Conservation (phyloP, 257 asterid species). For the Echium plantagineum region DNA sequence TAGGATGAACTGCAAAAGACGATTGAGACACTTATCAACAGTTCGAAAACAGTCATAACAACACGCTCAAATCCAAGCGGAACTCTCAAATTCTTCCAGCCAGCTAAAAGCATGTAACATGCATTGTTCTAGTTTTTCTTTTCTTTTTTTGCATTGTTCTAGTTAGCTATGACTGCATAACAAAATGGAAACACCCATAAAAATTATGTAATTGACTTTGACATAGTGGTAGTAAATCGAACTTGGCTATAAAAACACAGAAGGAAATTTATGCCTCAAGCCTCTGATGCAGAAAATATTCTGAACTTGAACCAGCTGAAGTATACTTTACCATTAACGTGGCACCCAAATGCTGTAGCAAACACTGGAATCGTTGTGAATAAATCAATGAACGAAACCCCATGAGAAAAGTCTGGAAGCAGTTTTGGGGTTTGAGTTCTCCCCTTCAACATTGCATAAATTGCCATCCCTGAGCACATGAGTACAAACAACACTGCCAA, state of each 20-base stretch:
- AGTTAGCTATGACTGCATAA: too few species aligned
- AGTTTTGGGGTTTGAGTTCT: slow-evolving; percentile 49
- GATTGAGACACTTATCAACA: neutral
- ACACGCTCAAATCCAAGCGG: too few species aligned
- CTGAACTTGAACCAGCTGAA: neutral
- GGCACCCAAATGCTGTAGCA: slow-evolving; percentile 95
- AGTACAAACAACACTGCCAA: slow-evolving; percentile 74
- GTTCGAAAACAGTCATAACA: too few species aligned
- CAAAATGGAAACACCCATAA: too few species aligned
- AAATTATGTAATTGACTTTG: too few species aligned
- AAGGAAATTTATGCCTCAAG: neutral
- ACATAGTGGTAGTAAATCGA: too few species aligned
- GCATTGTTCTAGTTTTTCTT: too few species aligned
- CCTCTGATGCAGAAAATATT: neutral
- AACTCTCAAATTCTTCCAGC: too few species aligned
- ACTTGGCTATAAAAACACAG: neutral
- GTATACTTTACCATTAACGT: slow-evolving; percentile 56
- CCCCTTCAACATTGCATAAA: slow-evolving; percentile 64
- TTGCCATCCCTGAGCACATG: slow-evolving; percentile 76
- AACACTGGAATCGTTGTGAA: slow-evolving; percentile 88
- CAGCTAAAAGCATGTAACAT: too few species aligned
- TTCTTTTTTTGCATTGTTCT: too few species aligned
- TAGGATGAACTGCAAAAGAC: slow-evolving; percentile 72
- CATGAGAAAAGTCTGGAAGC: slow-evolving; percentile 54
- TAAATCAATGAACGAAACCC: slow-evolving; percentile 42